Evolutionary conservation across 2,329 filamentous ascomycete genomes (phyloP).

Genomic region (Rutstroemia sp.): DNA sequence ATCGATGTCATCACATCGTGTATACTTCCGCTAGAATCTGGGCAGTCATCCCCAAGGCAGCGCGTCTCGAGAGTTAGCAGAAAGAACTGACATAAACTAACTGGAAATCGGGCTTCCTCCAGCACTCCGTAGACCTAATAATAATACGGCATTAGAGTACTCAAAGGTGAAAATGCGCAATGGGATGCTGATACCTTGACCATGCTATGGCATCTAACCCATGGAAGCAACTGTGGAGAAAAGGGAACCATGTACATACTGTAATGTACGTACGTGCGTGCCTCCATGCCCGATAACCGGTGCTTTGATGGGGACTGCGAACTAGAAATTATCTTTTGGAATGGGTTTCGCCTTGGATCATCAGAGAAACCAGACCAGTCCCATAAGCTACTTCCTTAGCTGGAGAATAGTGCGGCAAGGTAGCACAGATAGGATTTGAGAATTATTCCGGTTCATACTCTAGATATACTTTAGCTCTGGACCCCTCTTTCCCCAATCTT

Average conservation of each 20-base stretch:
- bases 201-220: neutral
- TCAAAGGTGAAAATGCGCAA: neutral
- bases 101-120: neutral
- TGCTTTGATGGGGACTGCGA: slow-evolving; percentile 1
- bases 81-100: neutral
- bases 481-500: slow-evolving; percentile 10
- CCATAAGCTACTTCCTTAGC: too few species aligned
- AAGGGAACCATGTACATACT: slow-evolving; percentile 5
- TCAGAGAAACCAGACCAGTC: too few species aligned
- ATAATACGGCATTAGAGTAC: neutral
- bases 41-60: too few species aligned
- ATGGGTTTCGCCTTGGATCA: too few species aligned
- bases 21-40: too few species aligned
- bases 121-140: neutral
- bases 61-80: too few species aligned
- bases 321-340: slow-evolving; percentile 2
- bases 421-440: slow-evolving; percentile 1
- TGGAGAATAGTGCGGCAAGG: neutral
- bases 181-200: neutral
- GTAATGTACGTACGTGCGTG: slow-evolving; percentile 6
- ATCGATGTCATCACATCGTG: too few species aligned
- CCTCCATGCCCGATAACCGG: slow-evolving; percentile 7
- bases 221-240: neutral
- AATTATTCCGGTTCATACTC: slow-evolving; percentile 6
- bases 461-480: slow-evolving; percentile 5